Evolutionary conservation across 2,329 filamentous ascomycete species (phyloP).

Genomic region (Podosphaera aphanis): DNA sequence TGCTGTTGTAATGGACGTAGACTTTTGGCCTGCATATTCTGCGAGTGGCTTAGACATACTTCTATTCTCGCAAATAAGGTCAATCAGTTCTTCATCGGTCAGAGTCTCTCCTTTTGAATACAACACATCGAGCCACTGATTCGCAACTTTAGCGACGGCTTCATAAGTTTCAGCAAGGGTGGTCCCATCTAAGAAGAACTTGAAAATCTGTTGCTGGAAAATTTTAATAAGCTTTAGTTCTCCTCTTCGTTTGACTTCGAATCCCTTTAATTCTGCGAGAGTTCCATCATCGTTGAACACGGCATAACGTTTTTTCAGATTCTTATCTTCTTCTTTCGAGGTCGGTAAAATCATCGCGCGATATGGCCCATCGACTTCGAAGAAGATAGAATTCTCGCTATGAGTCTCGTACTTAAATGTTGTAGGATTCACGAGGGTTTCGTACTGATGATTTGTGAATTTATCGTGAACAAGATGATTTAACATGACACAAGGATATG

Average conservation of each 20-base stretch:
- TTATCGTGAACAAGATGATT: slow-evolving; percentile 87
- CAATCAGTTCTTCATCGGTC: slow-evolving; percentile 89
- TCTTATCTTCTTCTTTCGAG: slow-evolving; percentile 97
- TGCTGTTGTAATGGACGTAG: slow-evolving; percentile 96
- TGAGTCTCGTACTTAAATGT: slow-evolving; percentile 86
- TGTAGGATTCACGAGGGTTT: slow-evolving; percentile 57
- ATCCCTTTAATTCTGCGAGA: slow-evolving; percentile 85
- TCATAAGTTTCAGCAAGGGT: slow-evolving; percentile 75
- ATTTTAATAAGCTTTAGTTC: slow-evolving; percentile 99
- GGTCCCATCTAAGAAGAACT: slow-evolving; percentile 84
- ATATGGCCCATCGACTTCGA: slow-evolving; percentile 95
- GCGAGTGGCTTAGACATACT: slow-evolving; percentile 94
- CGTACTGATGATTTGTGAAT: slow-evolving; percentile 95
- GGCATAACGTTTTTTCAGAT: slow-evolving; percentile 95
- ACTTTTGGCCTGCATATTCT: slow-evolving; percentile 89
- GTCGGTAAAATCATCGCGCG: slow-evolving; percentile 92
- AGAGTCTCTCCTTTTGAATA: slow-evolving; percentile 71
- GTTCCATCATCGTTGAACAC: slow-evolving; percentile 97
- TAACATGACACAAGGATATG: slow-evolving; percentile 96
- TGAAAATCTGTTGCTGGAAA: slow-evolving; percentile 98
- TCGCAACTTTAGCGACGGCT: slow-evolving; percentile 81
- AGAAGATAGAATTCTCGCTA: slow-evolving; percentile 98
- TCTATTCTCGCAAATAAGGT: slow-evolving; percentile 98
- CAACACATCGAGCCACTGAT: slow-evolving; percentile 89
- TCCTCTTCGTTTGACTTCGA: slow-evolving; percentile 90